Evolutionary conservation across 2,329 filamentous ascomycete species (phyloP).

Genomic region (Ophiostoma montium): DNA sequence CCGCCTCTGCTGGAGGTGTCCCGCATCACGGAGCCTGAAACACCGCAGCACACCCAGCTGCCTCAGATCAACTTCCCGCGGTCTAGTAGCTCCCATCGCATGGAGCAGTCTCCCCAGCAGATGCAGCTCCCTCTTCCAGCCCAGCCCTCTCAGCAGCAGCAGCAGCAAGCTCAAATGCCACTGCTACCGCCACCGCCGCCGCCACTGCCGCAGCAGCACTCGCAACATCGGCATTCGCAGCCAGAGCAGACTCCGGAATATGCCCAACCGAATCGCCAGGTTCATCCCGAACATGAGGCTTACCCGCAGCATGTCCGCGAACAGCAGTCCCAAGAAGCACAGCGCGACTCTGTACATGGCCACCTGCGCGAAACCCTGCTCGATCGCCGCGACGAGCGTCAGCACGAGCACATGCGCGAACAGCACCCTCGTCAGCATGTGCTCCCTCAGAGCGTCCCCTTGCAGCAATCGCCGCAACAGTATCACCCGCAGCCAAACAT

Average conservation of each 20-base stretch:
- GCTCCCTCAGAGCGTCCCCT: background rate
- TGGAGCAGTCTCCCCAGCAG: slow-evolving; percentile 28
- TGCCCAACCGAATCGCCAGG: background rate
- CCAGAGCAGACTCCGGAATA: background rate
- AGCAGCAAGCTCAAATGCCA: slow-evolving; percentile 15
- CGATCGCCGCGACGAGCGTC: background rate
- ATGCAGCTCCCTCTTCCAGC: slow-evolving; percentile 14
- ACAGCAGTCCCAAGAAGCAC: background rate
- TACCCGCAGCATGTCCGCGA: slow-evolving; percentile 1
- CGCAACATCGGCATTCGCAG: background rate
- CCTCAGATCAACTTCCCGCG: slow-evolving; percentile 45
- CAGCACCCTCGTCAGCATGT: slow-evolving; percentile 1
- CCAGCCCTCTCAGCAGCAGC: slow-evolving; percentile 15
- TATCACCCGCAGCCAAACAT: slow-evolving; percentile 13
- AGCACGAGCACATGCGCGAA: background rate
- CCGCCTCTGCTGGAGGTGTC: slow-evolving; percentile 46
- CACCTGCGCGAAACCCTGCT: background rate
- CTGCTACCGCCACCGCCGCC: background rate
- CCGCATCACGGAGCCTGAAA: slow-evolving; percentile 37
- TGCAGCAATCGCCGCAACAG: slow-evolving; percentile 4
- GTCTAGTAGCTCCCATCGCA: slow-evolving; percentile 26
- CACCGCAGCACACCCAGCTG: slow-evolving; percentile 35
- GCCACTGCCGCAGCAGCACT: slow-evolving; percentile 11
- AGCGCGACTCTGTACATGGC: background rate
- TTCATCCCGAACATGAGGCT: background rate